Conservation (phyloP, 129 eudicot genomes). For the Dittrichia graveolens region DNA sequence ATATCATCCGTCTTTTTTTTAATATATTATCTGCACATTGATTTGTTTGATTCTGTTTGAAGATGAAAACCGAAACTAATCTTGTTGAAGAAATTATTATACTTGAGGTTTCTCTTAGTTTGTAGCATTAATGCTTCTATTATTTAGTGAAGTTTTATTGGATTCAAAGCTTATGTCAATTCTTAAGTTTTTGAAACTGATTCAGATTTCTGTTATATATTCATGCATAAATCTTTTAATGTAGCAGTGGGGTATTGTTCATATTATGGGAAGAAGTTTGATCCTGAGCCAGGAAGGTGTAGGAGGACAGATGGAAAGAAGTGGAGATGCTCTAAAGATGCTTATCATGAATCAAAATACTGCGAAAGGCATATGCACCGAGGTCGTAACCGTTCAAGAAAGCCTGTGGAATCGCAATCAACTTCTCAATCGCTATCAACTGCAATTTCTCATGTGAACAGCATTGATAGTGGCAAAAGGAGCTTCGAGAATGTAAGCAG, state of each 20-base stretch:
- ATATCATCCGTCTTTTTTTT: too few relatives aligned
- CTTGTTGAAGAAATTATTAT: too few relatives aligned
- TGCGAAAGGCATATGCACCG: constrained; percentile 37
- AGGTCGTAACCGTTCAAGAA: constrained; percentile 36
- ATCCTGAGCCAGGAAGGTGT: constrained; percentile 43
- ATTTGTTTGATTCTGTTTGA: neutral
- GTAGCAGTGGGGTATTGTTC: constrained; percentile 70
- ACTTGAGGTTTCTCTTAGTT: too few relatives aligned
- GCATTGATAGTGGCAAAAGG: constrained; percentile 28
- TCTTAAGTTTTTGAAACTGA: too few relatives aligned
- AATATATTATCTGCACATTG: neutral
- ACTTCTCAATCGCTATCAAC: constrained; percentile 58
- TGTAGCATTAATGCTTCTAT: too few relatives aligned
- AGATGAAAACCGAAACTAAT: too few relatives aligned
- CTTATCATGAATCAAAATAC: constrained; percentile 34
- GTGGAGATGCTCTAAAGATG: constrained; percentile 42
- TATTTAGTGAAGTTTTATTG: too few relatives aligned
- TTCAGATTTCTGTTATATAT: neutral
- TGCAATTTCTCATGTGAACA: constrained; percentile 41
- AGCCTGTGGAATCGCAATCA: constrained; percentile 39
- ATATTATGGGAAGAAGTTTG: constrained; percentile 64
- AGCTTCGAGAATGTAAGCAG: constrained; percentile 42
- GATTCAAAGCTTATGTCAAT: too few relatives aligned
- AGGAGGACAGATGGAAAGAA: constrained; percentile 40
- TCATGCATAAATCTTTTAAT: neutral